Evolutionary conservation across 2,329 filamentous ascomycete genomes (phyloP).

Genomic region (Botrytis deweyae): DNA sequence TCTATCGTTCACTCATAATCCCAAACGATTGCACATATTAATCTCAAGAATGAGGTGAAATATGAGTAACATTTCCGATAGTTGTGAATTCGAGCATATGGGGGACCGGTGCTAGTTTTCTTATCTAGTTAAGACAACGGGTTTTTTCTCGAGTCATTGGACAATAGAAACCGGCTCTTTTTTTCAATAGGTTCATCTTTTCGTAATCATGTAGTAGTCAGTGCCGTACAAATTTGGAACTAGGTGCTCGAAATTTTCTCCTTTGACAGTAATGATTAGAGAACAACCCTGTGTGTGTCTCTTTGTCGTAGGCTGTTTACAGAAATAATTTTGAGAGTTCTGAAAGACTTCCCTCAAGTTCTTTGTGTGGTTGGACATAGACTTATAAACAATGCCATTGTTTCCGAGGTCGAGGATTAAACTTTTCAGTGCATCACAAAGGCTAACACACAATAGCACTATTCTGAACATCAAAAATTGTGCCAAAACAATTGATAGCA

Average conservation of each 20-base stretch:
- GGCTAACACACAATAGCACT: not conserved
- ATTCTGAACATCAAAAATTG: not conserved
- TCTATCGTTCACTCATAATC: not conserved
- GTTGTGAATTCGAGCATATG: not conserved
- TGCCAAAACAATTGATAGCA: not conserved
- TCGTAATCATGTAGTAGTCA: not conserved
- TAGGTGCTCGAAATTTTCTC: not conserved
- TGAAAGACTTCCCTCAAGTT: not conserved
- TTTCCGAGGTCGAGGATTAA: fast-evolving
- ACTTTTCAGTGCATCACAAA: not conserved
- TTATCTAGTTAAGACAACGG: not conserved
- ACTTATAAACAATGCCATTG: not conserved
- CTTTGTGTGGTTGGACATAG: not conserved
- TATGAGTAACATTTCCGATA: not conserved
- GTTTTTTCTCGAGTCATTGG: not conserved
- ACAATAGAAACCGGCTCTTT: not conserved
- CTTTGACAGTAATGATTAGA: not conserved
- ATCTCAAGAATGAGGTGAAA: not conserved
- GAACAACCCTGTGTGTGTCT: not conserved
- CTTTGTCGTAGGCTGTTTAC: not conserved
- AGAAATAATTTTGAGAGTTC: not conserved
- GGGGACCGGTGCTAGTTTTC: not conserved
- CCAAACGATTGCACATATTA: not conserved
- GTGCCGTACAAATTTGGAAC: not conserved
- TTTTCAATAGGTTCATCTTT: not conserved